These are phyloP conservation scores for Volvox reticuliferus DNA, from an alignment of 139 green algal genomes.

Conservation along the genomic window DNA sequence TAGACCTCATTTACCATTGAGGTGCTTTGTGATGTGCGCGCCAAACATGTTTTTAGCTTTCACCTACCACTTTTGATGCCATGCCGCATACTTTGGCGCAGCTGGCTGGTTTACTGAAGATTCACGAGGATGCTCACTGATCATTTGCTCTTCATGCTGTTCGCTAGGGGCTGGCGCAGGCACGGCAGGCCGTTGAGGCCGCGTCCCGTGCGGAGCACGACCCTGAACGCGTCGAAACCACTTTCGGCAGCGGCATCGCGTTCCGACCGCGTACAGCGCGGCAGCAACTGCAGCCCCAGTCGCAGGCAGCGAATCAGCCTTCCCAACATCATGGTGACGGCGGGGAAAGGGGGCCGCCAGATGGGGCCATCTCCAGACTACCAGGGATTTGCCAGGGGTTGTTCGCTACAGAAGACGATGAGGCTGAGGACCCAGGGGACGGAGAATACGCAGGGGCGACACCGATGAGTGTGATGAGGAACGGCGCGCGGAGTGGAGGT, in stretches of 20 bases:
- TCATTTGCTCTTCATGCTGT: no score
- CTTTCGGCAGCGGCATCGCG: conserved; percentile 35
- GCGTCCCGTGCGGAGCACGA: conserved; percentile 4
- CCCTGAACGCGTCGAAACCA: conserved; percentile 13
- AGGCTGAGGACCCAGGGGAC: neutral
- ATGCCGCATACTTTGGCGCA: no score
- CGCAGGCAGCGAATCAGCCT: neutral
- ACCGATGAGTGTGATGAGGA: neutral
- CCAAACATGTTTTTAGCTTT: no score
- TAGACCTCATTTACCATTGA: no score
- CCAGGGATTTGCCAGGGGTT: neutral
- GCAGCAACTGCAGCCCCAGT: neutral
- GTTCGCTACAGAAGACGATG: neutral
- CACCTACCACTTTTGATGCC: no score
- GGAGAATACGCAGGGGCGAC: neutral
- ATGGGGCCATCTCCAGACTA: neutral
- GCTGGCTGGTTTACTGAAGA: no score
- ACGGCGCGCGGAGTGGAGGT: neutral
- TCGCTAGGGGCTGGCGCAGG: conserved; percentile 1
- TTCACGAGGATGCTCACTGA: no score
- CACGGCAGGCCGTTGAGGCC: neutral
- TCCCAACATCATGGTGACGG: neutral
- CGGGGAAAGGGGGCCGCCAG: neutral
- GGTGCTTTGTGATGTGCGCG: no score
- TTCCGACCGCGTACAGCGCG: conserved; percentile 28